Evolutionary conservation across 345 rosid genomes (phyloP), one percentile per base, ranked within the genome.

Genomic region (Murraya paniculata): DNA sequence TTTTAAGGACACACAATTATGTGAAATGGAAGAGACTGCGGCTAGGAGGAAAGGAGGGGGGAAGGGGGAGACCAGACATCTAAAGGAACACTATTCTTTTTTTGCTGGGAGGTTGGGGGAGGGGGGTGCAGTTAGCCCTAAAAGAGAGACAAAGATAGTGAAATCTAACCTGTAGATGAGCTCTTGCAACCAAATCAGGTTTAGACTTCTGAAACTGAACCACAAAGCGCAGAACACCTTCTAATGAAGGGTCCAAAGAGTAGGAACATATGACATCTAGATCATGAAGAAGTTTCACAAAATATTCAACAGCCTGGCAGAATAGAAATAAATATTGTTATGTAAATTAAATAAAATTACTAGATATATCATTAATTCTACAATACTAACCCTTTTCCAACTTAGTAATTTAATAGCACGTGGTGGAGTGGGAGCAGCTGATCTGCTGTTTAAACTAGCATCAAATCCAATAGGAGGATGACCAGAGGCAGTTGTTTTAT

Each of bases 391-490:
- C 94, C 88, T 87, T 82, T 86, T 87, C 98, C 98, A 97, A 75
- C 94, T 89, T 76, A 93, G 91, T 79, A 93, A 79, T 77, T 97
- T 91, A 68, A 91, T 97, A 67, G 98, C 90, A 62, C 99, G 98
- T 11, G 98, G 99, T 16, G 98, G 98, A 72, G 98, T 90, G 57
- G 98, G 98, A 65, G 99, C 98, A 71, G 98, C 91, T 79, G 88
- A 82, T 87, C 98, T 86, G 82, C 88, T 88, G 81, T 97, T 93
- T 81, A 97, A 78, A 76, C 84, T 88, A 87, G 98, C 86, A 87
- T 97, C 99, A 82, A 97, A 97, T 72, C 99, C 99, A 85, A 94
- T 74, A 13, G 98, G 92, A 59, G 82, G 75, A 81, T 84, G 73
- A 41, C 98, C 97, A 64, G 98, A 92, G 77, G 98, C 97, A 62